These are phyloP conservation scores for Verticillium albo-atrum DNA, from an alignment of 2,329 filamentous ascomycete species.

Conservation along the genomic window DNA sequence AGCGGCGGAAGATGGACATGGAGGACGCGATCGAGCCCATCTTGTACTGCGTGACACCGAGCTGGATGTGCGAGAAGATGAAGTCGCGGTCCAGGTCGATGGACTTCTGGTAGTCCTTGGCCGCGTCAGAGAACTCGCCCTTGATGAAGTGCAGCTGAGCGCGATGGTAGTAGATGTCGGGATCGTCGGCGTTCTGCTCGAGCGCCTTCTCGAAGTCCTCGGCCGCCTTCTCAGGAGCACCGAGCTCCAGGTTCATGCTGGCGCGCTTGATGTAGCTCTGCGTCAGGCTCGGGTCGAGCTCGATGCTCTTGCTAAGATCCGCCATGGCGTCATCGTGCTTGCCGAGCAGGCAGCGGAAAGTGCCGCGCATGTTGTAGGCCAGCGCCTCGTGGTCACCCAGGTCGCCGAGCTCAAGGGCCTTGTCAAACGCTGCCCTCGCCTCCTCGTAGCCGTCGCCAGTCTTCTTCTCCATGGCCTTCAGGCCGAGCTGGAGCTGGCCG, in stretches of 20 bases:
- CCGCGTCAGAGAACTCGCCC: slow-evolving; percentile 84
- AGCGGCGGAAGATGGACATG: slow-evolving; percentile 96
- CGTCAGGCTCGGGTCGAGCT: slow-evolving; percentile 80
- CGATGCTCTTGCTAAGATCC: slow-evolving; percentile 89
- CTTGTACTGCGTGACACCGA: slow-evolving; percentile 99
- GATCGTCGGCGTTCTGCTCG: slow-evolving; percentile 79
- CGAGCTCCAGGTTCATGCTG: slow-evolving; percentile 94
- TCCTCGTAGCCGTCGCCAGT: slow-evolving; percentile 90
- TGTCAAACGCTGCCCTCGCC: slow-evolving; percentile 80
- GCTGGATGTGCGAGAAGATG: slow-evolving; percentile 99
- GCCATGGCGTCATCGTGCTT: slow-evolving; percentile 77
- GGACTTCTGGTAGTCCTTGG: slow-evolving; percentile 98
- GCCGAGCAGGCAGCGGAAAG: slow-evolving; percentile 88
- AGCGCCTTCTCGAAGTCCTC: slow-evolving; percentile 84
- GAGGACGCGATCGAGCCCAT: slow-evolving; percentile 97
- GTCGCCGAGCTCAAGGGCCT: slow-evolving; percentile 76
- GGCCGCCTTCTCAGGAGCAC: slow-evolving; percentile 79
- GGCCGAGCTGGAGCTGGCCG: slow-evolving; percentile 79
- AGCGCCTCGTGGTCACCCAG: slow-evolving; percentile 82
- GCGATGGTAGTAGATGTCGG: slow-evolving; percentile 98
- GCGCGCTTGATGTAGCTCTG: slow-evolving; percentile 99
- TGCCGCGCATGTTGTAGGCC: slow-evolving; percentile 94
- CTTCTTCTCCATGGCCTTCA: slow-evolving; percentile 77
- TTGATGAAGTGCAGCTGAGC: slow-evolving; percentile 98
- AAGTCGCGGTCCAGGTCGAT: slow-evolving; percentile 95